Evolutionary conservation across 805 yeast genomes (phyloP).

Genomic region (Metschnikowia rubicola): DNA sequence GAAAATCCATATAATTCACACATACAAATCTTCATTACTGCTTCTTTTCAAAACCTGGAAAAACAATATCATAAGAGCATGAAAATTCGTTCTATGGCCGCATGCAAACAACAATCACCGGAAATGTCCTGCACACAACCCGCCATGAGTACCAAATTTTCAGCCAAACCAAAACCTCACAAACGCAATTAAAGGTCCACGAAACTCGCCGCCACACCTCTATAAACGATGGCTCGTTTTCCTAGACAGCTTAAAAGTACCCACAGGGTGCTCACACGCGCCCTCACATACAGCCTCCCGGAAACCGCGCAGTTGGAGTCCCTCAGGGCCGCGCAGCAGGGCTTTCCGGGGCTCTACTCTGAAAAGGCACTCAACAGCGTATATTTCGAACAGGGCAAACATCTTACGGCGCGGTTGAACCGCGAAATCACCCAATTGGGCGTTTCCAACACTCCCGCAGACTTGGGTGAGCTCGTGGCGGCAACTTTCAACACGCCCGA

Average conservation of each 20-base stretch:
- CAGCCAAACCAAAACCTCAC: background rate
- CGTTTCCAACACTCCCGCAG: slow-evolving; percentile 26
- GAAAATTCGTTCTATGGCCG: no score
- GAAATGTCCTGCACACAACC: no score
- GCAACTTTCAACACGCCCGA: slow-evolving; percentile 45
- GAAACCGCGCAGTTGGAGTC: slow-evolving; percentile 29
- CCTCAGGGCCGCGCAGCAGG: slow-evolving; percentile 25
- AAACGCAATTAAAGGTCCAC: background rate
- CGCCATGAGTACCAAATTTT: background rate
- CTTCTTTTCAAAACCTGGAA: no score
- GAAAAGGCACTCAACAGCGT: slow-evolving; percentile 45
- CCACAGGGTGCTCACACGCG: slow-evolving; percentile 8
- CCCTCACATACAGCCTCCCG: slow-evolving; percentile 34
- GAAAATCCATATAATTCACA: no score
- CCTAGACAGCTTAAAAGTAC: slow-evolving; percentile 2
- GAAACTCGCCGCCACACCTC: background rate
- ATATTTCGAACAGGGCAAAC: slow-evolving; percentile 45
- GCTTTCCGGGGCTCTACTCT: slow-evolving; percentile 50
- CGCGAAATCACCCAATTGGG: slow-evolving; percentile 27
- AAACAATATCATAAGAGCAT: no score
- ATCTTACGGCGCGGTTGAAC: slow-evolving; percentile 40
- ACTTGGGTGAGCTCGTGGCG: slow-evolving; percentile 33
- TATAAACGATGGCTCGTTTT: background rate
- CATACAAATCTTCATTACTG: no score
- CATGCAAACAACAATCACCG: no score